Evolutionary conservation across 805 yeast species (phyloP), one percentile per base, ranked within the genome.

Genomic region (Lachancea meyersii): DNA sequence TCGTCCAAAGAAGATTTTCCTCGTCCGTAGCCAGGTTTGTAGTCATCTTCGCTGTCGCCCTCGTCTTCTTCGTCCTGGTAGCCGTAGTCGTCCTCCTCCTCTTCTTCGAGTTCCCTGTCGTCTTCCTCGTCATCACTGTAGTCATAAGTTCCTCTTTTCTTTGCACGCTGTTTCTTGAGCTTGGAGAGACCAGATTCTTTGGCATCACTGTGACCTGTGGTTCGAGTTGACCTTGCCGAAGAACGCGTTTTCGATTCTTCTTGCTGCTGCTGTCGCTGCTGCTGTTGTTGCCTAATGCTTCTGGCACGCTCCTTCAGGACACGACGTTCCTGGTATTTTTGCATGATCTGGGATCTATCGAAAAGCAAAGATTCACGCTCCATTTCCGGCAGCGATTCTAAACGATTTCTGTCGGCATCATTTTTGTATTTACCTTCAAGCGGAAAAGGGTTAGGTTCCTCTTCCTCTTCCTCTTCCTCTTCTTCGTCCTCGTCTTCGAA

Each of bases 291-390:
- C 44, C 55, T 53, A 31, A 59, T 49, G 19, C 76, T 78, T 57
- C 70, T 77, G 53, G 86, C 82, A 65, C 97, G 82, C 59, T 86
- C 82, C 22, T 85, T 87, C 55, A 94, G 77, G 54, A 83, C 80
- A 60, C 77, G 76, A 58, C 87, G 79, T 66, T 93, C 97, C 46
- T 85, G 80, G 65, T 72, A 89, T 51, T 84, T 79, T 63, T 91
- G 95, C 79, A 86, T 77, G 48, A 86, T 94, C 65, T 88, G 96
- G 7, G 86, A 77, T 64, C 99, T 86, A 44, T 91, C 97, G 54
- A 86, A 93, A 43, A 93, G 73, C 43, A 88, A 77, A 53, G 84
- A 81, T 69, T 93, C 98, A 57, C 97, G 82, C 56, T 86, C 86
- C 62, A 93, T 77, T 70, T 93, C 98, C 43, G 91, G 95, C 80